phyloP scores from a whole-genome alignment of 2,329 filamentous ascomycete genomes.

The Trichocomaceae sp. region DNA sequence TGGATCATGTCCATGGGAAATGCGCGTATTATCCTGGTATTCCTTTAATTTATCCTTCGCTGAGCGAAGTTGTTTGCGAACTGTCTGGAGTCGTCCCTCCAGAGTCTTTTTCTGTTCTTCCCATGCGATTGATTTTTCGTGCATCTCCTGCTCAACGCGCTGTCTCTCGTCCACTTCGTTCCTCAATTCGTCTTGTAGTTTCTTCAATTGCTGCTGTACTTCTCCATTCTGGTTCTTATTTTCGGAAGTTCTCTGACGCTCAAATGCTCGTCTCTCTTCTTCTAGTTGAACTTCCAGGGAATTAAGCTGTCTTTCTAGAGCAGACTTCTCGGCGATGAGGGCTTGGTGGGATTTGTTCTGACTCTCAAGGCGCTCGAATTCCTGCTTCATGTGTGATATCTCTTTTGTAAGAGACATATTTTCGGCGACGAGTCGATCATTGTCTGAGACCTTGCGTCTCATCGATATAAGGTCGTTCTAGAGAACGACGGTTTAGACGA shows the following conservation, averaged over 20 bases:
- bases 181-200: slow-evolving; percentile 45
- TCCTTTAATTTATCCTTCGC: slow-evolving; percentile 69
- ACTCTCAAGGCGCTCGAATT: slow-evolving; percentile 56
- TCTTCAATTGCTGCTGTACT: slow-evolving; percentile 39
- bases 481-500: slow-evolving; percentile 17
- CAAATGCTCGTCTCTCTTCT: slow-evolving; percentile 66
- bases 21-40: slow-evolving; percentile 44
- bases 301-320: slow-evolving; percentile 69
- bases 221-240: slow-evolving; percentile 35
- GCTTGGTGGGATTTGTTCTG: slow-evolving; percentile 58
- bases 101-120: slow-evolving; percentile 58
- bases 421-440: slow-evolving; percentile 61
- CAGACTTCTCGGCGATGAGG: slow-evolving; percentile 69
- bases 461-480: slow-evolving; percentile 67
- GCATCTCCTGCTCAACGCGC: slow-evolving; percentile 43
- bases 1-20: slow-evolving; percentile 19
- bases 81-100: slow-evolving; percentile 63
- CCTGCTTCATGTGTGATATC: slow-evolving; percentile 52
- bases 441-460: slow-evolving; percentile 60
- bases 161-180: slow-evolving; percentile 46
- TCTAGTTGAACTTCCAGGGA: slow-evolving; percentile 75
- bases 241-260: slow-evolving; percentile 47
- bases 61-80: slow-evolving; percentile 62
- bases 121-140: slow-evolving; percentile 54
- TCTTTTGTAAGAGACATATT: slow-evolving; percentile 58